These are phyloP conservation scores for Amphichorda felina DNA, from an alignment of 2,329 filamentous ascomycete species.

Conservation along the genomic window DNA sequence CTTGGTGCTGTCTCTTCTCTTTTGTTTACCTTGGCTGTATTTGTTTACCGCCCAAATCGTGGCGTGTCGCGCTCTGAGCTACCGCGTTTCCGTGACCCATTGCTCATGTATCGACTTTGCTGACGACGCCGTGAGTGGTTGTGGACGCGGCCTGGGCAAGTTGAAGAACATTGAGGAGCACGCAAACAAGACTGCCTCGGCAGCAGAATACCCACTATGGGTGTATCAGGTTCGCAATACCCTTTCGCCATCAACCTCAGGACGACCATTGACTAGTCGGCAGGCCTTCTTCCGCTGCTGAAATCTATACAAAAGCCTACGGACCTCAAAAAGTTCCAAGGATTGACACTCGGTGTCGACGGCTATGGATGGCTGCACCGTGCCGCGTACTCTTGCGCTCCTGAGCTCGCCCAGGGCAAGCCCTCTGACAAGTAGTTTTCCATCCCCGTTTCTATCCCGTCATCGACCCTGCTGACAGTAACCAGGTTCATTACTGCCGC, in stretches of 20 bases:
- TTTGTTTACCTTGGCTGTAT: not conserved
- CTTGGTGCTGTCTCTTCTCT: not conserved
- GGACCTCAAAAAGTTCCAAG: slow-evolving; percentile 75
- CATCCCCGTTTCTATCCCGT: not conserved
- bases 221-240: too few species aligned
- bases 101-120: not conserved
- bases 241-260: too few species aligned
- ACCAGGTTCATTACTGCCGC: slow-evolving; percentile 77
- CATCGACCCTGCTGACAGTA: slow-evolving; percentile 1
- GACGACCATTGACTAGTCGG: too few species aligned
- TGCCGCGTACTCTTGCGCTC: slow-evolving; percentile 78
- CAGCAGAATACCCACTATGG: too few species aligned
- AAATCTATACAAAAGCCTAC: slow-evolving; percentile 92
- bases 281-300: slow-evolving; percentile 78
- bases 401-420: slow-evolving; percentile 80
- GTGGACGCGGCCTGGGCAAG: too few species aligned
- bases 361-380: slow-evolving; percentile 98
- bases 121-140: too few species aligned
- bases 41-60: not conserved
- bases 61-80: not conserved
- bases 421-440: slow-evolving; percentile 67
- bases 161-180: too few species aligned
- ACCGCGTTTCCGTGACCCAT: not conserved
- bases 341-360: slow-evolving; percentile 87
- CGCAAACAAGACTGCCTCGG: too few species aligned